Evolutionary conservation across 2,329 filamentous ascomycete species (phyloP).

Genomic region (Cytospora leucostoma): DNA sequence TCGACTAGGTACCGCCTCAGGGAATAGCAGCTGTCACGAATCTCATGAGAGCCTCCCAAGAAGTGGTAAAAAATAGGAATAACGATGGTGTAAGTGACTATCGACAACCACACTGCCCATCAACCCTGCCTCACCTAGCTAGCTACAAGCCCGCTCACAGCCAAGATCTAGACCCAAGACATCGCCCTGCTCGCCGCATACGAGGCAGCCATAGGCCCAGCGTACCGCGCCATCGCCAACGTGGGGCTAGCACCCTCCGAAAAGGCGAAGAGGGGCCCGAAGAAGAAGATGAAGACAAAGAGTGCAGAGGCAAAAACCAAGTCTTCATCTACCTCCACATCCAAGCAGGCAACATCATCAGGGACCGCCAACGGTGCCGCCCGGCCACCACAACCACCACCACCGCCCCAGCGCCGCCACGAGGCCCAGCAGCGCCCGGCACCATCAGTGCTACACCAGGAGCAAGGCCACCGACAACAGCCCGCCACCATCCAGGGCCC

Average conservation of each 20-base stretch:
- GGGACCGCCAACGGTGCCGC: background rate
- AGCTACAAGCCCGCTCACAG: background rate
- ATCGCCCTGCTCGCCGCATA: slow-evolving; percentile 17
- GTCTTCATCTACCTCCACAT: background rate
- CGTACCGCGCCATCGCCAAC: slow-evolving; percentile 14
- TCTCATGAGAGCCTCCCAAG: slow-evolving; percentile 17
- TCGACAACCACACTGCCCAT: background rate
- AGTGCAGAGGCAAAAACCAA: background rate
- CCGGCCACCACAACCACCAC: too few relatives aligned
- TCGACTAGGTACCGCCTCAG: slow-evolving; percentile 11
- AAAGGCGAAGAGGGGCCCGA: slow-evolving; percentile 1
- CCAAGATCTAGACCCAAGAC: slow-evolving; percentile 5
- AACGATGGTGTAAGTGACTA: slow-evolving; percentile 18
- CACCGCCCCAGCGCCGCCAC: background rate
- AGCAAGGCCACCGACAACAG: background rate
- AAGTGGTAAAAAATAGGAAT: slow-evolving; percentile 1
- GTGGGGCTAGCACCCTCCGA: background rate
- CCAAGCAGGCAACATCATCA: background rate
- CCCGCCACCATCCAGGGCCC: background rate
- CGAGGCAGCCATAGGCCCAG: slow-evolving; percentile 23
- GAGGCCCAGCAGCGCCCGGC: background rate
- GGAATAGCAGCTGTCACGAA: slow-evolving; percentile 13
- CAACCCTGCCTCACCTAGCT: background rate
- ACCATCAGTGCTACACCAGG: background rate
- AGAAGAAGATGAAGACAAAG: background rate